Percentiles rank a stretch among this genome's conserved stretches.
These are phyloP conservation scores for Chrysanthemum lavandulifolium DNA, from an alignment of 129 eudicot genomes.

Conservation along the genomic window DNA sequence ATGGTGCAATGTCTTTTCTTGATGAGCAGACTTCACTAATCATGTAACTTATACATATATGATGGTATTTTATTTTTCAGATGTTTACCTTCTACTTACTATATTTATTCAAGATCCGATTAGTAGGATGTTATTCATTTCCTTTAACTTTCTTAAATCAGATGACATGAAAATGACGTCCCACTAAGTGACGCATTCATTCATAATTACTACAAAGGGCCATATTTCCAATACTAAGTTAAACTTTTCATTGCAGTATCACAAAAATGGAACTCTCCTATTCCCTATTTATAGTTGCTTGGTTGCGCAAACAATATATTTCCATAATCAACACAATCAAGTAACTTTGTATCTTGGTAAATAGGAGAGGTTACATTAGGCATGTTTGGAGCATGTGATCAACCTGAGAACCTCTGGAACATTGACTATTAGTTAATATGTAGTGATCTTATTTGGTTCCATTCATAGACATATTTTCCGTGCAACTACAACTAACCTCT, in stretches of 20 bases:
- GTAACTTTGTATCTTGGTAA: background rate
- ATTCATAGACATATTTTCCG: background rate
- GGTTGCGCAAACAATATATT: background rate
- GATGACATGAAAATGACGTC: background rate
- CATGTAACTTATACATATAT: background rate
- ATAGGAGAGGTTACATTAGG: background rate
- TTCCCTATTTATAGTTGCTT: background rate
- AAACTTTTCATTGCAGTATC: background rate
- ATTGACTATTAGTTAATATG: background rate
- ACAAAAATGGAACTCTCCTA: background rate
- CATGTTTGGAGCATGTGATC: background rate
- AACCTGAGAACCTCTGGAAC: background rate
- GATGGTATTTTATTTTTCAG: background rate
- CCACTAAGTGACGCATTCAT: background rate
- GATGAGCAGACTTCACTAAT: background rate
- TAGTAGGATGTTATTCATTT: background rate
- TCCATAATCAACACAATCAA: background rate
- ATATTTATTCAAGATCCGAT: background rate
- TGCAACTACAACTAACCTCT: too few species aligned
- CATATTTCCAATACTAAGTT: background rate
- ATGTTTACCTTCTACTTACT: background rate
- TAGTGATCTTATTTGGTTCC: background rate
- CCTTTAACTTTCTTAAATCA: background rate
- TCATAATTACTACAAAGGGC: background rate
- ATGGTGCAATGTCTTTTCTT: background rate